Base-by-base conservation (phyloP, 2,329 filamentous ascomycete genomes). In the Fusarium scirpi region DNA sequence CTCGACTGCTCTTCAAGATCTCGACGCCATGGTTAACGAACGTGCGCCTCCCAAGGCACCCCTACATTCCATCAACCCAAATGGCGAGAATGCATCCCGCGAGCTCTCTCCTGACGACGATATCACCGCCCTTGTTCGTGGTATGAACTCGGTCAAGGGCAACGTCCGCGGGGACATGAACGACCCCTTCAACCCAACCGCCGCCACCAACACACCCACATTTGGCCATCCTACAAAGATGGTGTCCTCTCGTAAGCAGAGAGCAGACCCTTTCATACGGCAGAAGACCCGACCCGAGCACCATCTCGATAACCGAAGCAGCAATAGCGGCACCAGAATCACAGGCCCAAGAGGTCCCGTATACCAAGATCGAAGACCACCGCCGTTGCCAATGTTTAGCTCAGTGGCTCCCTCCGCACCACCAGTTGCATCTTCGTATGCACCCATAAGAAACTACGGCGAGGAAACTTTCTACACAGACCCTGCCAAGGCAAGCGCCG, bases 401-500 rank as follows among this genome's bases (percentile, higher is more conserved):
- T 86, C 86, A 6, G 77, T 72, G 40, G 60, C 61, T 40, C 51
- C 62, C 32, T 32, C 62, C 38, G 48, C 57, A 49, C 62, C 58
- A 54, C 46, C 61, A 49, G 52, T 62, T 38, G 47, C 54, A 46
- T 63, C 65, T 12, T 66, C 49, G 40, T 46, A 59, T 49, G 51
- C 58, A 45, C 62, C 65, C 9, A 57, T 44, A 16, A 48, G 61
- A 54, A 61, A 22, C 67, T 77, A 74, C 30, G 80, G 77, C n/a
- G 82, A 85, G n/a, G 82, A 84, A 58, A 81, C 84, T 3, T 84
- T 89, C 66, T 94, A 92, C 71, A 89, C 91, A 8, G 92, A 94
- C 70, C 88, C 91, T 0, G 83, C 84, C 62, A 91, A 93, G 77
- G 92, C 93, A 13, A 89, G 87, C 53, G 90, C 90, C 48, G 92